Base-by-base conservation (phyloP, 2,329 filamentous ascomycete genomes). In the Fusarium acutatum region DNA sequence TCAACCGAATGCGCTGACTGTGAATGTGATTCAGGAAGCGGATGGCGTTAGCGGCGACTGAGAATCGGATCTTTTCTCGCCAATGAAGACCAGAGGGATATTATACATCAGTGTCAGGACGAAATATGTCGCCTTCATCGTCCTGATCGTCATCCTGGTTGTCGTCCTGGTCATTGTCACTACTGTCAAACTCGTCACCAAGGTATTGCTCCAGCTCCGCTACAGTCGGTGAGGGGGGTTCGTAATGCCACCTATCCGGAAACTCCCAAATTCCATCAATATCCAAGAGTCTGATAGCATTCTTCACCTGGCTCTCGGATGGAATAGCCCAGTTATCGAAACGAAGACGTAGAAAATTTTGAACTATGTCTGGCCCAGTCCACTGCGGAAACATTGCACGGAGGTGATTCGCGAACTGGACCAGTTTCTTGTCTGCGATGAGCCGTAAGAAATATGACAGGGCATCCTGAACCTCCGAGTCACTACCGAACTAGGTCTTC, bases 41-140 rank as follows among this genome's bases (percentile, higher is more conserved):
- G 4, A 76, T 71, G 1, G 71, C 59, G 0, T 10, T 49, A 3
- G 74, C 71, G 1, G 38, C 44, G 9, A 73, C 74, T 2, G 71
- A 75, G 12, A 73, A 74, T 11, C 61, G 56, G 1, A 71, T 46
- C 35, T 66, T 71, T 17, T 71, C 40, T 3, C 65, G 58, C 3
- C 49, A 62, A 5, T 43, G 32, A 28, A 56, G 11, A 20, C 28
- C 8, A 18, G 5, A 24, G n/a, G 14, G 11, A 18, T 5, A 10
- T 12, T 15, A 26, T 5, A 12, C 17, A 44, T 44, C 3, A 26
- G 15, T 41, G 3, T n/a, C 40, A 24, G 22, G 22, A 15, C 6
- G 13, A 35, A 3, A 17, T 35, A 17, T 12, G 12, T 22, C 22
- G 20, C 9, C n/a, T 18, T 44, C 24, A 28, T 26, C 13, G 0